Percentiles rank a stretch among this genome's conserved stretches.
phyloP scores from a whole-genome alignment of 768 basidiomycete species.

The Leccinum ochraceum region DNA sequence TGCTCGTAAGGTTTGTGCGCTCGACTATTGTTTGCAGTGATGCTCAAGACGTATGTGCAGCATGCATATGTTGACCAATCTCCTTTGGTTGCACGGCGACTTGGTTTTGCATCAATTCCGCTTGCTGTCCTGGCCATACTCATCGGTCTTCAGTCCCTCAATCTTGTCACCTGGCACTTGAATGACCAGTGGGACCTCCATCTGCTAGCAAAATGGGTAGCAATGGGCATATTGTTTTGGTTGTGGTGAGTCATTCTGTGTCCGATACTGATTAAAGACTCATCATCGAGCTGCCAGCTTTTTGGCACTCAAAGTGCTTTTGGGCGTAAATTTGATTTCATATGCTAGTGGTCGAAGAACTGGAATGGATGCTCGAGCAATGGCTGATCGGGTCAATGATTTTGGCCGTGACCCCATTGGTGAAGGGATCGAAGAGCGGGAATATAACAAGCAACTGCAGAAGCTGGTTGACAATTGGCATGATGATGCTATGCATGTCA shows the following conservation, averaged over 20 bases:
- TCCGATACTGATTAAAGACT: neutral
- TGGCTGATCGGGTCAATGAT: constrained; percentile 78
- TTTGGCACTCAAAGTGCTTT: constrained; percentile 87
- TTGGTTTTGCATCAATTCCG: constrained; percentile 93
- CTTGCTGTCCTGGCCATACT: constrained; percentile 82
- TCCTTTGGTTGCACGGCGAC: constrained; percentile 86
- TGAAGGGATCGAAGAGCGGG: constrained; percentile 85
- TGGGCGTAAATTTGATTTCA: constrained; percentile 84
- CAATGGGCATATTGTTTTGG: constrained; percentile 74
- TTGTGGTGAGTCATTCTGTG: constrained; percentile 64
- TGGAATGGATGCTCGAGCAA: constrained; percentile 76
- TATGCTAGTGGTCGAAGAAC: constrained; percentile 75
- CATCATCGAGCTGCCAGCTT: constrained; percentile 46
- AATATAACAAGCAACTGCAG: constrained; percentile 82
- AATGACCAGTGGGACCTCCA: constrained; percentile 41
- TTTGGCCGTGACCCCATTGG: constrained; percentile 91
- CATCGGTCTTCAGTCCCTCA: constrained; percentile 71
- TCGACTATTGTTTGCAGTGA: neutral
- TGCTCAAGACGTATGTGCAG: constrained; percentile 36
- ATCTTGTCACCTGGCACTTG: constrained; percentile 51
- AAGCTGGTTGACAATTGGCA: constrained; percentile 63
- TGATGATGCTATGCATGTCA: constrained; percentile 66
- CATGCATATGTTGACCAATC: constrained; percentile 95
- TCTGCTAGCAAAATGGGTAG: constrained; percentile 58
- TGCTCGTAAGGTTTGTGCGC: constrained; percentile 60